Base-by-base conservation (phyloP, 768 basidiomycete genomes). In the Clitopilus passeckerianus region DNA sequence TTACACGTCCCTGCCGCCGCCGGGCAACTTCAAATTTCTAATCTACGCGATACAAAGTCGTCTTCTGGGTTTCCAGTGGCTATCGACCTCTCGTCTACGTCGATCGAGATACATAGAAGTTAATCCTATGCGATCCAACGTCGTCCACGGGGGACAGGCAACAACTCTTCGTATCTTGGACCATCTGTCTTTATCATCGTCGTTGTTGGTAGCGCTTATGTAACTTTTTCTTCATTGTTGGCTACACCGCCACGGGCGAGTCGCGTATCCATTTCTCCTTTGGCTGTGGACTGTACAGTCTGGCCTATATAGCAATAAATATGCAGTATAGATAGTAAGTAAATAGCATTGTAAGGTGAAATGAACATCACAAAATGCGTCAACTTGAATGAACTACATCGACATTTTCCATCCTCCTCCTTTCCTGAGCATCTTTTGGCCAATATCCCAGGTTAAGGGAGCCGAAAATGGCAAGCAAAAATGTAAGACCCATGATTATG, bases 1-100 rank as follows among this genome's bases (percentile, higher is more conserved):
- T 54, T 41, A 57, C 62, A 61, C 65, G 64, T 62, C 65, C 64
- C 64, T 64, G 57, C 59, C 62, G 62, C 63, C 62, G 62, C 61
- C 60, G 43, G 57, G 53, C 57, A 63, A 59, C 57, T 2, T 53
- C 33, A 54, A 33, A 57, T 18, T 24, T 44, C 33, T 16, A 16
- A 43, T 14, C 27, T 41, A 24, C 37, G 43, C 50, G 46, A 50
- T 22, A 23, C 55, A 56, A 55, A 14, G 52, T 30, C 35, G 43
- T 7, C 34, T n/a, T 33, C 24, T 7, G 37, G 15, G 18, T 50
- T 50, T 18, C 22, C 46, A 18, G 16, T 12, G 15, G 10, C 20
- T 20, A 10, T 23, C 22, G 1, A 5, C 15, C 46, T 18, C 18
- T 50, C 46, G 20, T 50, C 46, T 9, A 9, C n/a, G 22, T 50